Evolutionary conservation across 2,329 filamentous ascomycete species (phyloP).

Genomic region (Aspergillus jensenii): DNA sequence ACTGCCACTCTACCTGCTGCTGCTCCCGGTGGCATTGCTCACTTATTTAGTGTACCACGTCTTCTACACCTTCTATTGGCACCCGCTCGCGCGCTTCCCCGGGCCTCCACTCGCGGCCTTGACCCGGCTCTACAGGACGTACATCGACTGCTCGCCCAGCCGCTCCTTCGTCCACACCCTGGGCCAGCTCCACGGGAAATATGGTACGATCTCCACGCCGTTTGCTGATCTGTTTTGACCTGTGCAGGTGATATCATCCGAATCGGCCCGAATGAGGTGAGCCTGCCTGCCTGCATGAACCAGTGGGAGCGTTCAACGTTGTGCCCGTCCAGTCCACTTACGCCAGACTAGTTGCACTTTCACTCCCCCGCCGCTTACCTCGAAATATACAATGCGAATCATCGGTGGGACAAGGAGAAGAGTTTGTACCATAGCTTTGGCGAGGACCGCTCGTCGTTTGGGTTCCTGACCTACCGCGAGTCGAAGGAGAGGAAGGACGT

Average conservation of each 20-base stretch:
- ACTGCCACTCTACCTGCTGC: background rate
- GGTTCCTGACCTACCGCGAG: conserved; percentile 2
- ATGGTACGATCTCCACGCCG: background rate
- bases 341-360: conserved; percentile 4
- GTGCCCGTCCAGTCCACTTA: background rate
- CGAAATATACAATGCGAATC: conserved; percentile 4
- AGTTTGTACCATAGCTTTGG: conserved; percentile 5
- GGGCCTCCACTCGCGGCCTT: conserved; percentile 3
- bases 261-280: conserved; percentile 6
- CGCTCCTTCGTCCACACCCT: conserved; percentile 5
- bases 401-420: conserved; percentile 9
- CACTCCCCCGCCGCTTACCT: background rate
- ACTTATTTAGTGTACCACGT: background rate
- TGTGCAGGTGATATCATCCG: conserved; percentile 1
- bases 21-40: background rate
- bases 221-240: background rate
- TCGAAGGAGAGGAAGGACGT: conserved; percentile 8
- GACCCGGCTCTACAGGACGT: background rate
- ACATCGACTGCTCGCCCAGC: background rate
- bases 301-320: background rate
- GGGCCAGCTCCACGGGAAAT: background rate
- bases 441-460: conserved; percentile 10
- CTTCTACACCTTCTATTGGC: conserved; percentile 5
- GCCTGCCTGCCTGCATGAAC: background rate
- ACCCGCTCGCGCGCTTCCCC: conserved; percentile 4